Evolutionary conservation across 306 rosid species (phyloP).

Genomic region (Carpinus fangiana): DNA sequence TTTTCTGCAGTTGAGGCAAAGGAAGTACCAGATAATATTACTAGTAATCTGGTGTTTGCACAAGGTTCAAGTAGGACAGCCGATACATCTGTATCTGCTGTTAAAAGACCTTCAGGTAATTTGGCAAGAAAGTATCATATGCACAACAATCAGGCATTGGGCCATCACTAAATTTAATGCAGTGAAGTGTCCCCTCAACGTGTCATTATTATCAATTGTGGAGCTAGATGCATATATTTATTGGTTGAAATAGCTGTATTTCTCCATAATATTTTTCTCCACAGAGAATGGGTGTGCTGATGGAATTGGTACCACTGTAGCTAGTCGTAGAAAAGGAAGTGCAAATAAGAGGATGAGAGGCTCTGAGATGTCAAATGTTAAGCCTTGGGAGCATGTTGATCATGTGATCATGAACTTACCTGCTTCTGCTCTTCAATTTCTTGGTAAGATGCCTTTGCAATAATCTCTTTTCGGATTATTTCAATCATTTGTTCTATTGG

Average conservation of each 20-base stretch:
- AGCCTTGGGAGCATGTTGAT: slow-evolving; percentile 85
- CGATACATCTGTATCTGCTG: slow-evolving; percentile 51
- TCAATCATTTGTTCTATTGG: not conserved
- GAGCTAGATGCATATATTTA: slow-evolving; percentile 5
- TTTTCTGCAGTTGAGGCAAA: slow-evolving; percentile 55
- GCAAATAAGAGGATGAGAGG: slow-evolving; percentile 65
- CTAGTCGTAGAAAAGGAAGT: slow-evolving; percentile 52
- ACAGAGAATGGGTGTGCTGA: slow-evolving; percentile 47
- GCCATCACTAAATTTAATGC: slow-evolving; percentile 23
- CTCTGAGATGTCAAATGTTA: slow-evolving; percentile 40
- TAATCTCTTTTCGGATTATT: slow-evolving; percentile 17
- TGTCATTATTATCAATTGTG: slow-evolving; percentile 16
- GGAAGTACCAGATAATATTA: slow-evolving; percentile 34
- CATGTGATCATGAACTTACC: slow-evolving; percentile 90
- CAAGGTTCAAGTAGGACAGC: slow-evolving; percentile 37
- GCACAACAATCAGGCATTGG: slow-evolving; percentile 11
- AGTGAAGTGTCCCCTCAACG: slow-evolving; percentile 8
- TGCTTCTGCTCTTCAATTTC: slow-evolving; percentile 90
- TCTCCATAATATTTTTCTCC: slow-evolving; percentile 20
- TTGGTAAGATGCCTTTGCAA: slow-evolving; percentile 52
- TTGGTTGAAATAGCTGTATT: not conserved
- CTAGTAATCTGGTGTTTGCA: slow-evolving; percentile 27
- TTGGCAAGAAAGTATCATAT: slow-evolving; percentile 58
- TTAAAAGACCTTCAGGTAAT: slow-evolving; percentile 66
- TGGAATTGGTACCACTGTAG: slow-evolving; percentile 29